Percentiles rank a stretch among this genome's conserved stretches.
These are phyloP conservation scores for Aspergillus sp. DNA, from an alignment of 2,329 filamentous ascomycete species.

Conservation along the genomic window DNA sequence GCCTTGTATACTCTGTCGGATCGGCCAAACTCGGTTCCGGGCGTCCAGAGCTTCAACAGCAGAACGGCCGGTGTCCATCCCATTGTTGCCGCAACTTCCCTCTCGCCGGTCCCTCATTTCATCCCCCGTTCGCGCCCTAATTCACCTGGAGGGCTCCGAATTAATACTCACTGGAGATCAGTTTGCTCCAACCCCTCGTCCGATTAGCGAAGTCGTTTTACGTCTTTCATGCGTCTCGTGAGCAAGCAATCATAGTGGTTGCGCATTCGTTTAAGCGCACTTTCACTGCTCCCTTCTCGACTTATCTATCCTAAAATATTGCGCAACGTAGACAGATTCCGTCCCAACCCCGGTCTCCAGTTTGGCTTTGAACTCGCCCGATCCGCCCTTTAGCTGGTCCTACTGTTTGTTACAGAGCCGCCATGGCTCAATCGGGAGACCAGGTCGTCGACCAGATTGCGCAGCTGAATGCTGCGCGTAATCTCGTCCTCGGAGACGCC, in stretches of 20 bases:
- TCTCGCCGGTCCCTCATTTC: neutral
- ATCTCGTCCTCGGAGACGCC: constrained; percentile 83
- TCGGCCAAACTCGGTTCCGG: constrained; percentile 16
- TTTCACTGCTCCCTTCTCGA: constrained; percentile 2
- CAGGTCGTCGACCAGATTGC: constrained; percentile 76
- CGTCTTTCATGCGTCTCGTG: constrained; percentile 17
- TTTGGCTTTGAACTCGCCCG: neutral
- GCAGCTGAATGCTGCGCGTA: constrained; percentile 88
- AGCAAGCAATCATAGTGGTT: constrained; percentile 12
- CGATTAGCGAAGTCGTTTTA: constrained; percentile 5
- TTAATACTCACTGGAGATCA: neutral
- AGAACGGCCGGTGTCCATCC: neutral
- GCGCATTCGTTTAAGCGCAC: constrained; percentile 14
- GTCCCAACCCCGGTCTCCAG: neutral
- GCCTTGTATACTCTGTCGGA: constrained; percentile 1
- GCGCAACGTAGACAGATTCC: constrained; percentile 19
- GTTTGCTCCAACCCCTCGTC: neutral
- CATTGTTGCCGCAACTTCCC: constrained; percentile 2
- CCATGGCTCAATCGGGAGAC: constrained; percentile 60
- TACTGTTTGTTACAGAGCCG: constrained; percentile 25
- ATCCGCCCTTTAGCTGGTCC: constrained; percentile 9
- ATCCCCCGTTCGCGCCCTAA: neutral
- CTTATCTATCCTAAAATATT: neutral
- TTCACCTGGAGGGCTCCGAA: neutral
- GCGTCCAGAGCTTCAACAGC: constrained; percentile 7